Conservation (phyloP, 768 basidiomycete species). For the Calocera viscosa region DNA sequence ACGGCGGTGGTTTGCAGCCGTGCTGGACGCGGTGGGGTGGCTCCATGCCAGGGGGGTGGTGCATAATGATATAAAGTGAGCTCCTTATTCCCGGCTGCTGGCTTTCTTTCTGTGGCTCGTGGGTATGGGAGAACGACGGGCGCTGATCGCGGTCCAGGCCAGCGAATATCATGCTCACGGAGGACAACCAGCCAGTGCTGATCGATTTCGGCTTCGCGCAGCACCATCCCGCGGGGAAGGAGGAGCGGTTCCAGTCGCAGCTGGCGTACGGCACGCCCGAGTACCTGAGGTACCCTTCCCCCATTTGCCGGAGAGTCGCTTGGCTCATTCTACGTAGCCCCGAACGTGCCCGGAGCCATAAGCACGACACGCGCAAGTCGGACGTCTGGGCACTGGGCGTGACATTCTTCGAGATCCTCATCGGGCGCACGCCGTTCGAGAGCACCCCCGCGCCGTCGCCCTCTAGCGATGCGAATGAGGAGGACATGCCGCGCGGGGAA, state of each 20-base stretch:
- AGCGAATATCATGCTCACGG: conserved; percentile 81
- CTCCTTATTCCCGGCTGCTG: conserved; percentile 8
- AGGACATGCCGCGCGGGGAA: conserved; percentile 48
- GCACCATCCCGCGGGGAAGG: conserved; percentile 31
- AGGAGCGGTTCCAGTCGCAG: conserved; percentile 64
- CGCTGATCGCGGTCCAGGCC: conserved; percentile 39
- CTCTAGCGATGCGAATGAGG: conserved; percentile 21
- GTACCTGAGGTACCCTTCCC: conserved; percentile 26
- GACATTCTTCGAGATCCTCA: conserved; percentile 88
- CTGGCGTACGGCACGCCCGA: conserved; percentile 86
- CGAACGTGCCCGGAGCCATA: conserved; percentile 73
- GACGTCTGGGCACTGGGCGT: conserved; percentile 79
- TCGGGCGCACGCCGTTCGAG: conserved; percentile 80
- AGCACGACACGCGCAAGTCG: conserved; percentile 87
- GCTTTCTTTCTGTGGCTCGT: background rate
- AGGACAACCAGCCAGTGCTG: conserved; percentile 52
- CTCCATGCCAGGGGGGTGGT: conserved; percentile 73
- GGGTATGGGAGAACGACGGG: background rate
- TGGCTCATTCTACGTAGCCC: conserved; percentile 72
- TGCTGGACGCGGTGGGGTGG: conserved; percentile 72
- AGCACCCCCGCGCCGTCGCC: background rate
- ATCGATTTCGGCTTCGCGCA: conserved; percentile 97
- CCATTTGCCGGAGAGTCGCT: background rate
- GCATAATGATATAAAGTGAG: conserved; percentile 90
- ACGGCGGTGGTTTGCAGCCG: conserved; percentile 65